phyloP scores from a whole-genome alignment of 768 basidiomycete species.

The Sarcodon sp. region DNA sequence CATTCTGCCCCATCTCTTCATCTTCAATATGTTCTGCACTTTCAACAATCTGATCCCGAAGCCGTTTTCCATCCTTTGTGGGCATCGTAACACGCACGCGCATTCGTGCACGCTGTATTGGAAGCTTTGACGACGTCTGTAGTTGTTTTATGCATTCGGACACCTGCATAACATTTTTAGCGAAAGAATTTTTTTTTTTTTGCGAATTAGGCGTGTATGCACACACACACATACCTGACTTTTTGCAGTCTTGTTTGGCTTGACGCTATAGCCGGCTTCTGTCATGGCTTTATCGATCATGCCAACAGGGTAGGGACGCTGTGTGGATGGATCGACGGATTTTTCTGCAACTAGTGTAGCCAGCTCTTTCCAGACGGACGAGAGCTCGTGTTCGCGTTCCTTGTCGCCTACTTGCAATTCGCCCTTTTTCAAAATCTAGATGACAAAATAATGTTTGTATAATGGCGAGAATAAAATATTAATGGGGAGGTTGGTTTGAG shows the following conservation, averaged over 20 bases:
- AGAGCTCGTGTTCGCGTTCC: slow-evolving; percentile 85
- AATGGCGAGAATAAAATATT: not conserved
- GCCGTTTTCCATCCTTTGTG: slow-evolving; percentile 40
- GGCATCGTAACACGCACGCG: slow-evolving; percentile 77
- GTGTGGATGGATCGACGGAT: slow-evolving; percentile 87
- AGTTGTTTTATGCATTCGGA: slow-evolving; percentile 80
- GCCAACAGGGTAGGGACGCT: slow-evolving; percentile 82
- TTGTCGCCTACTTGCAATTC: slow-evolving; percentile 97
- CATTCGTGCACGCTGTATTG: slow-evolving; percentile 91
- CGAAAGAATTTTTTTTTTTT: too few species aligned
- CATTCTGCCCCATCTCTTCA: slow-evolving; percentile 55
- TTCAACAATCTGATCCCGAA: slow-evolving; percentile 61
- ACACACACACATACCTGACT: slow-evolving; percentile 48
- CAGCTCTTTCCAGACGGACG: slow-evolving; percentile 76
- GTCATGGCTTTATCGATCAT: slow-evolving; percentile 98
- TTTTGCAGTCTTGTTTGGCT: slow-evolving; percentile 83
- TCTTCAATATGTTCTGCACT: slow-evolving; percentile 77
- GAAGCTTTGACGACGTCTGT: slow-evolving; percentile 73
- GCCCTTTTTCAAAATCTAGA: slow-evolving; percentile 86
- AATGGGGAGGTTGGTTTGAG: not conserved
- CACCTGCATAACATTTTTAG: slow-evolving; percentile 35
- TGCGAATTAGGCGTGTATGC: slow-evolving; percentile 4
- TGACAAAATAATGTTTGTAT: not conserved
- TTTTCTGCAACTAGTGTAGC: slow-evolving; percentile 92
- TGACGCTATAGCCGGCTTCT: slow-evolving; percentile 88